Conservation (phyloP, 73 alveolate genomes). For the Durusdinium trenchii region DNA sequence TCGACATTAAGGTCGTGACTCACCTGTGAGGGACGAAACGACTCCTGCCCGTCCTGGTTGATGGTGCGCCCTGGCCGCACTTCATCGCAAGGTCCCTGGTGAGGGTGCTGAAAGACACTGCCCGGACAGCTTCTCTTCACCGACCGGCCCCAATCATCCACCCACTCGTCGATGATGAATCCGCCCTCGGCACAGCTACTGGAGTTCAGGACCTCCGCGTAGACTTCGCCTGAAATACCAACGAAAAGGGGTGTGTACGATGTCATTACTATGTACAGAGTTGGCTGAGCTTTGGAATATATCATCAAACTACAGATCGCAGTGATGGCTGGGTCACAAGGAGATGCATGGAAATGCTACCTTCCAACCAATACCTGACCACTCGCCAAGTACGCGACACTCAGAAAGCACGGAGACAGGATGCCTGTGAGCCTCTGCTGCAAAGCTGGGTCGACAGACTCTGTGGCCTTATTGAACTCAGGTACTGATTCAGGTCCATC, state of each 20-base stretch:
- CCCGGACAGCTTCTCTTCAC: slow-evolving; percentile 41
- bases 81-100: slow-evolving; percentile 80
- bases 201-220: background rate
- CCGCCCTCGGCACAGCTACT: slow-evolving; percentile 83
- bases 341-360: no score
- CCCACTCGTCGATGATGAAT: slow-evolving; percentile 66
- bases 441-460: slow-evolving; percentile 21
- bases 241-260: no score
- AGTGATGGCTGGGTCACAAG: no score
- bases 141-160: slow-evolving; percentile 77
- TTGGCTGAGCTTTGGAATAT: no score
- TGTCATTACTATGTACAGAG: no score
- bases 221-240: slow-evolving; percentile 75
- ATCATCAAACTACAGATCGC: no score
- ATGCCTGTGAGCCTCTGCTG: slow-evolving; percentile 68
- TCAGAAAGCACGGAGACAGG: background rate
- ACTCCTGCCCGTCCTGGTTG: slow-evolving; percentile 68
- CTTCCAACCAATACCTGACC: background rate
- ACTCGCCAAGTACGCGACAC: background rate
- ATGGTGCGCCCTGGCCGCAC: slow-evolving; percentile 85
- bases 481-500: no score
- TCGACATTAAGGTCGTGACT: no score
- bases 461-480: slow-evolving; percentile 57
- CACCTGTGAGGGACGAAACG: no score
- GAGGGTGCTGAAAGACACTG: slow-evolving; percentile 87